Percentiles rank a stretch among this genome's conserved stretches.
These are phyloP conservation scores for Vitellaria paradoxa DNA, from an alignment of 179 eudicot species.

Conservation along the genomic window DNA sequence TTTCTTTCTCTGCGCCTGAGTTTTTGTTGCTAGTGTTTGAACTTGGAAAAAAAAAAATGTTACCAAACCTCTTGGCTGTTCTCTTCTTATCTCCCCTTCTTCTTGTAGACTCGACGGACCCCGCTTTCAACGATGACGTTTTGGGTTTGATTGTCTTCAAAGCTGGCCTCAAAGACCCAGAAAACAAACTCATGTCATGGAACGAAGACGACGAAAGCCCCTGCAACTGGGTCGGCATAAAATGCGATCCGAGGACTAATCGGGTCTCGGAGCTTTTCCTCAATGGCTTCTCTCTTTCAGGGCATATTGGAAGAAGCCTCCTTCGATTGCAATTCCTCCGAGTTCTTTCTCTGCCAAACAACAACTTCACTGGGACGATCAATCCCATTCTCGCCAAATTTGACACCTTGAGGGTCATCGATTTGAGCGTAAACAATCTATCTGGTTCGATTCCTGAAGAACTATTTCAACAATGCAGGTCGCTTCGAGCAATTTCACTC, in stretches of 20 bases:
- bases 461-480: too few species aligned
- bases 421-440: too few species aligned
- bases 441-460: too few species aligned
- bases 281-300: constrained; percentile 62
- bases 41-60: background rate
- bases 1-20: background rate
- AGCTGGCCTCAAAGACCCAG: constrained; percentile 35
- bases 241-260: constrained; percentile 44
- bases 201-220: constrained; percentile 54
- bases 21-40: background rate
- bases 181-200: too few species aligned
- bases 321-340: constrained; percentile 47
- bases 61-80: background rate
- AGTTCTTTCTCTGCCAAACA: constrained; percentile 47
- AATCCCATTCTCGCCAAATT: constrained; percentile 39
- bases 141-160: constrained; percentile 33
- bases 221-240: constrained; percentile 71
- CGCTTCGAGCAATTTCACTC: too few species aligned
- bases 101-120: background rate
- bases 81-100: background rate
- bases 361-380: constrained; percentile 61
- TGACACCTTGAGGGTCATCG: too few species aligned
- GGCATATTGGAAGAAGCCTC: constrained; percentile 57
- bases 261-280: constrained; percentile 55
- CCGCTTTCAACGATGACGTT: constrained; percentile 7